phyloP scores from a whole-genome alignment of 2,329 filamentous ascomycete genomes.

The Exophiala aquamarina region DNA sequence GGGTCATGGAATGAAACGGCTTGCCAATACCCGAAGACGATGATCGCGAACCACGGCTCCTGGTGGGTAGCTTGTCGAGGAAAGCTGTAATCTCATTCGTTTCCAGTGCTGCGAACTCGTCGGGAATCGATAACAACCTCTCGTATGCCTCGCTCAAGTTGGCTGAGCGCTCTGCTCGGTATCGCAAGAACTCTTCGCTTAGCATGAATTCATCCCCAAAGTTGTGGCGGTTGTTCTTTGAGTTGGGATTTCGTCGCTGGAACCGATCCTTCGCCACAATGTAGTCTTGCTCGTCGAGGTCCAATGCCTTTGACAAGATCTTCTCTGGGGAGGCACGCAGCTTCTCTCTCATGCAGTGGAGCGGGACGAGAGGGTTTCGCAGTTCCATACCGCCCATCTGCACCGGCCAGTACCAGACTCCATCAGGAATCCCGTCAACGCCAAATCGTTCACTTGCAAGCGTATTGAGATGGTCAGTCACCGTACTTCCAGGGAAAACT shows the following conservation, averaged over 20 bases:
- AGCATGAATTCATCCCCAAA: constrained; percentile 35
- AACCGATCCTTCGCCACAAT: constrained; percentile 5
- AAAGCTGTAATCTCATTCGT: constrained; percentile 30
- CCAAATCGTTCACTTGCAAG: constrained; percentile 55
- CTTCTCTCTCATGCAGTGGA: constrained; percentile 48
- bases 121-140: constrained; percentile 34
- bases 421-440: constrained; percentile 48
- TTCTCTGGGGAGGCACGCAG: constrained; percentile 38
- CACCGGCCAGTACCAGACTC: constrained; percentile 54
- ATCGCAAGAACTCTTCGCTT: constrained; percentile 39
- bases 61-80: constrained; percentile 13
- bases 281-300: constrained; percentile 45
- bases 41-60: constrained; percentile 3
- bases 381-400: constrained; percentile 53
- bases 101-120: constrained; percentile 32
- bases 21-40: constrained; percentile 16
- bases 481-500: constrained; percentile 50
- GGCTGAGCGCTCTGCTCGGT: constrained; percentile 36
- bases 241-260: not conserved
- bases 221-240: constrained; percentile 1
- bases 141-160: constrained; percentile 34
- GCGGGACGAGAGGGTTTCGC: constrained; percentile 50
- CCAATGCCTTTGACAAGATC: constrained; percentile 34
- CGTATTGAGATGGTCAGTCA: constrained; percentile 57
- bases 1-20: constrained; percentile 36